Base-by-base conservation (phyloP, 495 filamentous ascomycete species). In the Neurospora sublineolata region DNA sequence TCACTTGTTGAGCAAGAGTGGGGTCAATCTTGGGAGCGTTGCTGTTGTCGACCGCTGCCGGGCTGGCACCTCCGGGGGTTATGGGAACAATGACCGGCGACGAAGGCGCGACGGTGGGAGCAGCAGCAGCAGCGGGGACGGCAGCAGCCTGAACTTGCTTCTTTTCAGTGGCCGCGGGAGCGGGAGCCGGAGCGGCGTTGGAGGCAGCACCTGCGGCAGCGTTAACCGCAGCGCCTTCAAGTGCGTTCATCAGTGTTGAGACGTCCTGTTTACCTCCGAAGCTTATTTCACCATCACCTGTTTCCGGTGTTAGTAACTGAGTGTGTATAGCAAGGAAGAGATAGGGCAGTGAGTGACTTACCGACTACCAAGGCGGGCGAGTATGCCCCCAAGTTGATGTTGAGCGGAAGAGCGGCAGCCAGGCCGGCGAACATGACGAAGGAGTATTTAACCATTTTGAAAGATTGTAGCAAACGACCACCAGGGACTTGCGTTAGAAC, bases 231-330 rank as follows among this genome's bases (percentile, higher is more conserved):
- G 84, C 83, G 68, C 84, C 84, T 78, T 84, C 82, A 68, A 85
- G 77, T 68, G 82, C 83, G 70, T 81, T 84, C 75, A 86, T 82
- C 69, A 85, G 72, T 67, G 78, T 79, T 41, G 84, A 81, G 10
- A 87, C 86, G 76, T 83, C 80, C 79, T 87, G 83, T 67, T 82
- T 82, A 46, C 83, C 83, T 71, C 85, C 85, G 73, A 87, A 87
- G 72, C 85, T 87, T 74, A 87, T 87, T 80, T 88, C 86, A 81
- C 86, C 86, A 83, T 87, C 86, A 87, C 86, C 86, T 84, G 85
- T 84, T 77, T 84, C 79, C 71, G 68, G 74, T 68, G 75, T 79
- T 52, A 78, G 72, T 18, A 18, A 41, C 73, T 10, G 16, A 72
- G 42, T 37, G 6, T 14, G 37, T 23, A 0, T n/a, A 36, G 20